Conservation (phyloP, 139 green algal genomes). For the Volvox africanus region DNA sequence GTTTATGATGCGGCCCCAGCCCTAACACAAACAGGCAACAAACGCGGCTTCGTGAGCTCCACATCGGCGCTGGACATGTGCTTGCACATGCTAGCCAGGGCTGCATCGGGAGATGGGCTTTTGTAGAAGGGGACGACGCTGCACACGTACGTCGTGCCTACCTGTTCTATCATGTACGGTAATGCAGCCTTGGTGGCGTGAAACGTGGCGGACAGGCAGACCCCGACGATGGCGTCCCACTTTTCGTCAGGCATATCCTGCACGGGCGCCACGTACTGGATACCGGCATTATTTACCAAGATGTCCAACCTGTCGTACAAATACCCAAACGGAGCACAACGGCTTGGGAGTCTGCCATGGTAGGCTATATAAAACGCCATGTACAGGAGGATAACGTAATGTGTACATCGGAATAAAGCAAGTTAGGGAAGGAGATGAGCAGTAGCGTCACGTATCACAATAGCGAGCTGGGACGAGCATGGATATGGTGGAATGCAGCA, state of each 20-base stretch:
- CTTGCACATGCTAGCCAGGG: not conserved
- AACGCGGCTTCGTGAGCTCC: not conserved
- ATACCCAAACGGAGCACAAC: not conserved
- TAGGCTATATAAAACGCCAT: too few relatives aligned
- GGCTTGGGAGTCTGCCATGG: too few relatives aligned
- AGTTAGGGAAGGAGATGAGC: too few relatives aligned
- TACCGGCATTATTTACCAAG: slow-evolving; percentile 79
- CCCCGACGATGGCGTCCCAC: slow-evolving; percentile 84
- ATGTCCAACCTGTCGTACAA: slow-evolving; percentile 62
- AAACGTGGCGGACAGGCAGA: slow-evolving; percentile 84
- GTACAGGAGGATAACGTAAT: too few relatives aligned
- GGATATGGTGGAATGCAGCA: too few relatives aligned
- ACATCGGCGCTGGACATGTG: not conserved
- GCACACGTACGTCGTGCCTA: not conserved
- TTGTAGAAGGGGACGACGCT: too few relatives aligned
- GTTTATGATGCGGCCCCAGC: slow-evolving; percentile 92
- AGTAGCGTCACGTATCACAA: too few relatives aligned
- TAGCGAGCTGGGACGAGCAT: too few relatives aligned
- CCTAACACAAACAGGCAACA: slow-evolving; percentile 3
- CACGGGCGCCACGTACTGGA: slow-evolving; percentile 88
- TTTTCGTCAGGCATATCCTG: slow-evolving; percentile 79
- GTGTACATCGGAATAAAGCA: too few relatives aligned
- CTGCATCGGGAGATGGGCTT: too few relatives aligned
- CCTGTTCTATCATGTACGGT: slow-evolving; percentile 80
- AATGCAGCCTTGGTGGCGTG: slow-evolving; percentile 87